Conservation (phyloP, 306 rosid genomes). For the Cicer bijugum region DNA sequence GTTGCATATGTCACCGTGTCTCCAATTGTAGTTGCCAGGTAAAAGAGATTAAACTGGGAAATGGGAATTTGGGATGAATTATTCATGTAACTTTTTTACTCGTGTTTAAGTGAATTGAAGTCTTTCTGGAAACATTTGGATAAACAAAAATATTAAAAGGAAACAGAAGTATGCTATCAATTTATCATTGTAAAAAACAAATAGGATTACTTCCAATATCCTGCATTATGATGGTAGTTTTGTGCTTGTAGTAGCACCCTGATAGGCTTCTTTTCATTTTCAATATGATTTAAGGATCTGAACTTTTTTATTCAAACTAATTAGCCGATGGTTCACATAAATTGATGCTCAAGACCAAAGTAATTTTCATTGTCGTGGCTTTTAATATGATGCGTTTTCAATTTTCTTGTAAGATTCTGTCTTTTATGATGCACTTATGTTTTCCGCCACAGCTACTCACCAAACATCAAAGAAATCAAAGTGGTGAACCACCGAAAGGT, state of each 20-base stretch:
- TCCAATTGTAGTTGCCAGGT: constrained; percentile 29
- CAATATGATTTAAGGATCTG: not conserved
- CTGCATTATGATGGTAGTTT: constrained; percentile 24
- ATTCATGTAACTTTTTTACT: not conserved
- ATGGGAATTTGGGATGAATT: not conserved
- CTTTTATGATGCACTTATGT: constrained; percentile 30
- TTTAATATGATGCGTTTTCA: constrained; percentile 13
- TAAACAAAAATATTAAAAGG: constrained; percentile 12
- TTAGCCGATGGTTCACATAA: constrained; percentile 22
- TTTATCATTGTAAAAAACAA: not conserved
- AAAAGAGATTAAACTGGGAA: not conserved
- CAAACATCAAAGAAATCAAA: constrained; percentile 85
- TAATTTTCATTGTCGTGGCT: not conserved
- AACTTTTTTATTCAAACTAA: constrained; percentile 6
- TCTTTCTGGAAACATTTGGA: constrained; percentile 28
- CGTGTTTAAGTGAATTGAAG: not conserved
- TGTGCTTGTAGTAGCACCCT: not conserved
- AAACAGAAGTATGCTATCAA: constrained; percentile 3
- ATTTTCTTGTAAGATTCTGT: constrained; percentile 18
- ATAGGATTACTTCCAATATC: constrained; percentile 4
- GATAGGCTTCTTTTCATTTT: no score
- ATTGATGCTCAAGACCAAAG: not conserved
- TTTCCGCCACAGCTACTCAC: constrained; percentile 75
- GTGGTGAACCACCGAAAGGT: constrained; percentile 86
- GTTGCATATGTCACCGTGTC: not conserved